phyloP scores from a whole-genome alignment of 2,329 filamentous ascomycete species.

The Fonsecaea pedrosoi region DNA sequence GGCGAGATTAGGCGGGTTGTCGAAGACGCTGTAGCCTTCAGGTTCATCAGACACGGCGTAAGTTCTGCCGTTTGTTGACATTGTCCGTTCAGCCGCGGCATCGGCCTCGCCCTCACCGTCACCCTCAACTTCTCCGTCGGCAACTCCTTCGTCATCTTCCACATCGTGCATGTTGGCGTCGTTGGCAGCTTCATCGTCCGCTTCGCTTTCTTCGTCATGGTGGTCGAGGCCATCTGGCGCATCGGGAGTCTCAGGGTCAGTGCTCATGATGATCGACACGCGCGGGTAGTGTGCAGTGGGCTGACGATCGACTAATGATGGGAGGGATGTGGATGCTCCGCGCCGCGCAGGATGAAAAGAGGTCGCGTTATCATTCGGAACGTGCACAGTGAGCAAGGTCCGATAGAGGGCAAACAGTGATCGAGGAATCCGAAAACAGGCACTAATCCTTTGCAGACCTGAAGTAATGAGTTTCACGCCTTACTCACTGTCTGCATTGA shows the following conservation, averaged over 20 bases:
- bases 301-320: conserved; percentile 7
- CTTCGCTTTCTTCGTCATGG: conserved; percentile 32
- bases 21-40: conserved; percentile 46
- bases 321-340: conserved; percentile 36
- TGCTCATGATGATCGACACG: conserved; percentile 29
- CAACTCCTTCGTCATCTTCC: conserved; percentile 21
- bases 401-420: neutral
- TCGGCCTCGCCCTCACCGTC: conserved; percentile 16
- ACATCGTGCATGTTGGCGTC: conserved; percentile 29
- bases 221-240: conserved; percentile 25
- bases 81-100: conserved; percentile 21
- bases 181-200: conserved; percentile 27
- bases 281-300: conserved; percentile 1
- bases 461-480: conserved; percentile 1
- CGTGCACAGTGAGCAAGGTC: neutral
- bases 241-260: conserved; percentile 32
- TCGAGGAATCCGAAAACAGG: neutral
- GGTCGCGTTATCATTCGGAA: conserved; percentile 38
- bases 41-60: conserved; percentile 25
- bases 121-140: conserved; percentile 15
- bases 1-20: conserved; percentile 53
- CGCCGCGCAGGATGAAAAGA: conserved; percentile 44
- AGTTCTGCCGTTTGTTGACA: conserved; percentile 26
- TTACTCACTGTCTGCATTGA: conserved; percentile 3
- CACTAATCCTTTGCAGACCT: neutral